These are phyloP conservation scores for Serendipita sp. DNA, from an alignment of 768 basidiomycete species.

Conservation along the genomic window DNA sequence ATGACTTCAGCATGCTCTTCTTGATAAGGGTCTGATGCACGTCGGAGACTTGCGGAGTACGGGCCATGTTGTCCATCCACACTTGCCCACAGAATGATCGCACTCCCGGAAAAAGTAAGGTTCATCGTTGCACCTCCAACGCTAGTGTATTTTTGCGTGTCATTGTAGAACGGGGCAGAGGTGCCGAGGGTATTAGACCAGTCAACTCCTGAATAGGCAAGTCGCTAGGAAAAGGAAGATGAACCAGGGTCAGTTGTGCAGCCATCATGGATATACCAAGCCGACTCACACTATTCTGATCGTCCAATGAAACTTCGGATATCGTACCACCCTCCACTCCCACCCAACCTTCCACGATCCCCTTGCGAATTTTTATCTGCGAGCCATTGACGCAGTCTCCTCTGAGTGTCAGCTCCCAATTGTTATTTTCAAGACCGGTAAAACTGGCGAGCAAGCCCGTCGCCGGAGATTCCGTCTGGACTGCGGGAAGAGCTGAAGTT, in stretches of 20 bases:
- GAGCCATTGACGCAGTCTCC: background rate
- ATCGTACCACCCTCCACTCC: background rate
- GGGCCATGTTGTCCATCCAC: constrained; percentile 1
- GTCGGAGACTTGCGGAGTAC: background rate
- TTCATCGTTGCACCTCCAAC: constrained; percentile 3
- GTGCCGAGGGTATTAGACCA: background rate
- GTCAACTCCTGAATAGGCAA: background rate
- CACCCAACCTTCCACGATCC: background rate
- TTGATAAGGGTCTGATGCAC: background rate
- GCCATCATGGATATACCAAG: background rate
- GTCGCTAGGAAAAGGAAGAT: background rate
- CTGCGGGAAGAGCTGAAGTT: background rate
- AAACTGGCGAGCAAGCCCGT: background rate
- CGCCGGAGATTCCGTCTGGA: background rate
- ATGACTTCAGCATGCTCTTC: background rate
- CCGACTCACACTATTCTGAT: background rate
- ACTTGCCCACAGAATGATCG: background rate
- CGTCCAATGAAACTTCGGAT: background rate
- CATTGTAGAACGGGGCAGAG: background rate
- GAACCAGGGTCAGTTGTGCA: background rate
- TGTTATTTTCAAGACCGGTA: background rate
- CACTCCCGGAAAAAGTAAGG: background rate
- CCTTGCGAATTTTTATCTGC: background rate
- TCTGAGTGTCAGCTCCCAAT: background rate
- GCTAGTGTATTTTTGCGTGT: background rate